Conservation (phyloP, 2,329 filamentous ascomycete species). For the Chalaropsis ovoidea region DNA sequence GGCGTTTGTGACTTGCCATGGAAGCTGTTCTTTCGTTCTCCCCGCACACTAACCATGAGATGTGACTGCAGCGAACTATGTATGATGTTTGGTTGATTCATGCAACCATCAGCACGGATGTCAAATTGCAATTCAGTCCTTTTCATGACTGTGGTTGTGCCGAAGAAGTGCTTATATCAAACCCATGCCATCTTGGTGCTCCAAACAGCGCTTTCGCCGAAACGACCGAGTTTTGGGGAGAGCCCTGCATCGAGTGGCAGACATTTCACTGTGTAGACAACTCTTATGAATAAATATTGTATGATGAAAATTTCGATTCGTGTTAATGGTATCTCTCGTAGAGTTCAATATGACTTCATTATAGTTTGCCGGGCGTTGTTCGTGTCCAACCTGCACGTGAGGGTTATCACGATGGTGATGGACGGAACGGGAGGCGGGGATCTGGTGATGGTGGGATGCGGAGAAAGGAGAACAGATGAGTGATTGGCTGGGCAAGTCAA, state of each 20-base stretch:
- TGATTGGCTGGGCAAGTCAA: not conserved
- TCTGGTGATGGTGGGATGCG: too few relatives aligned
- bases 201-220: not conserved
- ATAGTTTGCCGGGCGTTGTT: not conserved
- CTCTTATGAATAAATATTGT: not conserved
- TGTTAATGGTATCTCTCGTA: not conserved
- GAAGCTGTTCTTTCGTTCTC: not conserved
- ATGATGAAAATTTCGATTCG: not conserved
- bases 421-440: not conserved
- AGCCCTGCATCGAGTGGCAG: slow-evolving; percentile 14
- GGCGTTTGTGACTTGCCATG: not conserved
- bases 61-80: not conserved
- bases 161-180: slow-evolving; percentile 96
- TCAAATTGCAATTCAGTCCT: slow-evolving; percentile 96
- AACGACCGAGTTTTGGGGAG: not conserved
- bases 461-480: not conserved
- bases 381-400: too few relatives aligned
- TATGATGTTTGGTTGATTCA: slow-evolving; percentile 2
- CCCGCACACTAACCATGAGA: not conserved
- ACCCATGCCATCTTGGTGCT: slow-evolving; percentile 26
- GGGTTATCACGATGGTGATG: not conserved
- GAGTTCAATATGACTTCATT: slow-evolving; percentile 1
- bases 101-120: slow-evolving; percentile 68
- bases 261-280: slow-evolving; percentile 14
- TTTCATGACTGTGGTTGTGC: slow-evolving; percentile 85